Conservation (phyloP, 352 stramenopile species). For the Globisporangium canariense region DNA sequence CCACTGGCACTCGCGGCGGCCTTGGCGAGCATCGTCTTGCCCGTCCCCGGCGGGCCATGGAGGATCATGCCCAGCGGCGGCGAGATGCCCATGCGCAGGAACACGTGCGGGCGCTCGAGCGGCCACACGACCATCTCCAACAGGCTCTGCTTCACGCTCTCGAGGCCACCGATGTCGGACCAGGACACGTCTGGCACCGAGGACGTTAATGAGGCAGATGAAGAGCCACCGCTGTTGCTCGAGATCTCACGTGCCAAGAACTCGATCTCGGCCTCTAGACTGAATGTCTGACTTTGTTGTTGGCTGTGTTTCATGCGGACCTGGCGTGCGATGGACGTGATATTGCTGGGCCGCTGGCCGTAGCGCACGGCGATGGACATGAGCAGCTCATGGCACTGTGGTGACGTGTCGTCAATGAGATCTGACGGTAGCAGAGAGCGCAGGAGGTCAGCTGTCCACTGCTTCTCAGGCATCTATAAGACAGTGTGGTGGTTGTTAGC, state of each 20-base stretch:
- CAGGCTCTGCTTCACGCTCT: constrained; percentile 68
- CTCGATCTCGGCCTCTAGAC: constrained; percentile 43
- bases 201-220: constrained; percentile 31
- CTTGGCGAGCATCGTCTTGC: constrained; percentile 87
- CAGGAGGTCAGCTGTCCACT: constrained; percentile 52
- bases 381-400: constrained; percentile 19
- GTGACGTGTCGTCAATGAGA: neutral
- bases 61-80: constrained; percentile 75
- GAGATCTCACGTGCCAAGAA: constrained; percentile 44
- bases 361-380: constrained; percentile 64
- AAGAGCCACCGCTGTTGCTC: constrained; percentile 14
- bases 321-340: constrained; percentile 52
- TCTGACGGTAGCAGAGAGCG: constrained; percentile 33
- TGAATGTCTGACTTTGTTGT: neutral
- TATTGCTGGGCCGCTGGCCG: constrained; percentile 74
- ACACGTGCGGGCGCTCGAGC: constrained; percentile 75
- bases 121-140: constrained; percentile 87
- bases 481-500: neutral
- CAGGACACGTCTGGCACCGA: constrained; percentile 64
- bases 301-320: constrained; percentile 15
- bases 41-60: constrained; percentile 74
- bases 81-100: constrained; percentile 75
- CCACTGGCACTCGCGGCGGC: constrained; percentile 65
- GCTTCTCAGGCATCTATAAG: constrained; percentile 50
- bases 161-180: constrained; percentile 71